Evolutionary conservation across 1,139 yeast species (phyloP).

Genomic region (Candida tetrigidarum): DNA sequence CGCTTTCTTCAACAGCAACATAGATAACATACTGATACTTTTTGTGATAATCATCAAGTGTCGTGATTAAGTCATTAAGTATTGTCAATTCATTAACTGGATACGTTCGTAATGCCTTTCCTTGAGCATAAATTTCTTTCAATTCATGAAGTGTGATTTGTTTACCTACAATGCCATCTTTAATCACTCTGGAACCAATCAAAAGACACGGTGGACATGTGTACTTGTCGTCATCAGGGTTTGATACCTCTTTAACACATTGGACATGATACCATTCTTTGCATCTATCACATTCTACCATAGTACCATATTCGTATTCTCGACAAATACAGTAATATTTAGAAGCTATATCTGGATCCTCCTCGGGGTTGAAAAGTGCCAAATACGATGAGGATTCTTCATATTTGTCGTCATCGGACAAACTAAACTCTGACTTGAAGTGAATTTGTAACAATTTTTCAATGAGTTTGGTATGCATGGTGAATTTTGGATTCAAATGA

Average conservation of each 20-base stretch:
- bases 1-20: conserved; percentile 18
- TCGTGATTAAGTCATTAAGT: conserved; percentile 25
- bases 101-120: conserved; percentile 36
- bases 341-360: conserved; percentile 14
- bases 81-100: conserved; percentile 43
- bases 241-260: conserved; percentile 53
- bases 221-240: conserved; percentile 45
- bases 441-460: conserved; percentile 33
- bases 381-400: conserved; percentile 31
- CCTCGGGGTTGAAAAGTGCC: conserved; percentile 18
- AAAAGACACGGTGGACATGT: conserved; percentile 69
- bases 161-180: conserved; percentile 22
- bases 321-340: conserved; percentile 71
- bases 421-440: conserved; percentile 39
- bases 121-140: conserved; percentile 26
- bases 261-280: conserved; percentile 80
- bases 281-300: conserved; percentile 83
- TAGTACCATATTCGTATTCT: conserved; percentile 65
- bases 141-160: conserved; percentile 28
- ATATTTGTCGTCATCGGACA: conserved; percentile 45
- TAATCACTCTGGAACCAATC: conserved; percentile 24
- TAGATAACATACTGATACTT: conserved; percentile 18
- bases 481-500: conserved; percentile 23
- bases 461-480: conserved; percentile 25
- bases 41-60: conserved; percentile 16